A percentile compares a stretch with the other conserved stretches of the same genome.
Evolutionary conservation across 2,329 filamentous ascomycete species (phyloP).

Genomic region (Orbilia brochopaga): DNA sequence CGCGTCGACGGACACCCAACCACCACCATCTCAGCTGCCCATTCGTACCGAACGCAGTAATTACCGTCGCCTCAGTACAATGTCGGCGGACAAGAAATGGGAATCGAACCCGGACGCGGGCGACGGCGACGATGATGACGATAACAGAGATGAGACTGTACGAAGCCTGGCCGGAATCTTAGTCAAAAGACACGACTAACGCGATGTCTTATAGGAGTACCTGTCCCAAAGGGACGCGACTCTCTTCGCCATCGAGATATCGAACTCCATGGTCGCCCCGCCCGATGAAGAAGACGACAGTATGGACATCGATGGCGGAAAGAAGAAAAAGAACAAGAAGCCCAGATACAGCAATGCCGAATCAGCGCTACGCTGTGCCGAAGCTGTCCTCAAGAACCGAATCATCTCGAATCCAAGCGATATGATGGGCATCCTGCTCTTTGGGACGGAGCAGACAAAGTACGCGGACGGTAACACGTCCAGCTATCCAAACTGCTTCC

Average conservation of each 20-base stretch:
- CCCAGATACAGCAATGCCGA: slow-evolving; percentile 74
- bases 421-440: slow-evolving; percentile 94
- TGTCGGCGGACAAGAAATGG: slow-evolving; percentile 62
- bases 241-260: slow-evolving; percentile 92
- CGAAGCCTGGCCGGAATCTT: slow-evolving; percentile 50
- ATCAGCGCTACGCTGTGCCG: slow-evolving; percentile 90
- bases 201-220: slow-evolving; percentile 69
- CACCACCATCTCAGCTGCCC: neutral
- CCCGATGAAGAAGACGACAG: slow-evolving; percentile 45
- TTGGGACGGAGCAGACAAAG: slow-evolving; percentile 84
- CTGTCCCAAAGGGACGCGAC: slow-evolving; percentile 95
- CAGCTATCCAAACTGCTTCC: slow-evolving; percentile 87
- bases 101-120: slow-evolving; percentile 59
- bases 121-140: slow-evolving; percentile 75
- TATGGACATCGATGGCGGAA: slow-evolving; percentile 57
- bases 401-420: slow-evolving; percentile 97
- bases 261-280: slow-evolving; percentile 75
- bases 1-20: slow-evolving; percentile 8
- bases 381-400: slow-evolving; percentile 94
- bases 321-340: slow-evolving; percentile 48
- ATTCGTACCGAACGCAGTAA: neutral
- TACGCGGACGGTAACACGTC: slow-evolving; percentile 69
- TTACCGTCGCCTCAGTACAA: slow-evolving; percentile 16
- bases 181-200: slow-evolving; percentile 8
- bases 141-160: slow-evolving; percentile 71